Evolutionary conservation across 495 filamentous ascomycete species (phyloP).

Genomic region (Penicillium malachiteum): DNA sequence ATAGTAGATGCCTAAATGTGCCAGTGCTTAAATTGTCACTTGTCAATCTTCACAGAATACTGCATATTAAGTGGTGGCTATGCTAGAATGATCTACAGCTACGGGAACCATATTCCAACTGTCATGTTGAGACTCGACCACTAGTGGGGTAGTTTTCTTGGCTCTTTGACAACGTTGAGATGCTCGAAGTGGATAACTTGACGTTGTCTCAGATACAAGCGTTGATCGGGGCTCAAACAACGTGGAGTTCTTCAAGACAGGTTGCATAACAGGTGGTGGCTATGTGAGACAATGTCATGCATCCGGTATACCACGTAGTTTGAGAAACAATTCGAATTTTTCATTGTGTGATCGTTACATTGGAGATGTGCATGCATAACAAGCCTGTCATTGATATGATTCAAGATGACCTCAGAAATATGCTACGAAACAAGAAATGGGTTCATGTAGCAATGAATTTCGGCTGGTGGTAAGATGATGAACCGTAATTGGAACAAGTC

Average conservation of each 20-base stretch:
- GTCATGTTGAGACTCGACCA: no score
- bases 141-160: no score
- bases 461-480: no score
- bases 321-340: not conserved
- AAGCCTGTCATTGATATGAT: no score
- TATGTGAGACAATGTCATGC: not conserved
- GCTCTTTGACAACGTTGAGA: no score
- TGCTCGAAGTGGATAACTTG: no score
- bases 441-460: no score
- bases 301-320: not conserved
- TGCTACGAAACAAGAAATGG: no score
- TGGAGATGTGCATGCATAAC: no score
- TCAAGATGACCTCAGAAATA: no score
- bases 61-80: constrained; percentile 1
- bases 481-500: no score
- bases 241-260: not conserved
- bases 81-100: not conserved
- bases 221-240: not conserved
- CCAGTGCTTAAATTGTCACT: not conserved
- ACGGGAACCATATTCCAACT: not conserved
- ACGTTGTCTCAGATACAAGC: not conserved
- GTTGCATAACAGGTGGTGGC: not conserved
- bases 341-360: not conserved
- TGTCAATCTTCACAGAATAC: not conserved
- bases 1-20: not conserved